A percentile compares a stretch with the other conserved stretches of the same genome.
Evolutionary conservation across 768 basidiomycete genomes (phyloP).

Genomic region (Crassisporium funariophilum): DNA sequence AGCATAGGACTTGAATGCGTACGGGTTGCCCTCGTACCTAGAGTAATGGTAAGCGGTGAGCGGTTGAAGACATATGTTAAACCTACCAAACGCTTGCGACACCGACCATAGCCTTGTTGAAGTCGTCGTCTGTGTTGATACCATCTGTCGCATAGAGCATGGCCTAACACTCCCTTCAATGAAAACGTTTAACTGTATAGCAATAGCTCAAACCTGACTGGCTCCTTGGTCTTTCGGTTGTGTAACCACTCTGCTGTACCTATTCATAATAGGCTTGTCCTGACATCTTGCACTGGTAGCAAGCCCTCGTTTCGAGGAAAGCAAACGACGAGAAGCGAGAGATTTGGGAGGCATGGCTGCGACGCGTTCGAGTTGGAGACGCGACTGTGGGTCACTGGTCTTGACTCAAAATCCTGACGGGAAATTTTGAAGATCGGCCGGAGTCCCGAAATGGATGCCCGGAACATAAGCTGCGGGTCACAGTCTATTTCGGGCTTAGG

Average conservation of each 20-base stretch:
- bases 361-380: no score
- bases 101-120: conserved; percentile 96
- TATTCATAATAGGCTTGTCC: conserved; percentile 53
- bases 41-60: conserved; percentile 14
- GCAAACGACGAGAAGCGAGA: conserved; percentile 25
- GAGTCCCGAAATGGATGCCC: no score
- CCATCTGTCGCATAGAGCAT: conserved; percentile 99
- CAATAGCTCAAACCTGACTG: conserved; percentile 62
- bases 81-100: conserved; percentile 94
- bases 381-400: background rate
- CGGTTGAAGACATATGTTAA: conserved; percentile 7
- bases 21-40: conserved; percentile 99
- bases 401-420: background rate
- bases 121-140: conserved; percentile 76
- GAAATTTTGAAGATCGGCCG: background rate
- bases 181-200: conserved; percentile 4
- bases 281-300: conserved; percentile 40
- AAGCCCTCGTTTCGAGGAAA: conserved; percentile 36
- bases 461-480: no score
- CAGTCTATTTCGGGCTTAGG: background rate
- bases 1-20: conserved; percentile 35
- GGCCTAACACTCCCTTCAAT: conserved; percentile 52
- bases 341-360: conserved; percentile 23
- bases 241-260: conserved; percentile 82
- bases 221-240: conserved; percentile 94